Evolutionary conservation across 2,329 filamentous ascomycete genomes (phyloP).

Genomic region (Amylocarpus encephaloides): DNA sequence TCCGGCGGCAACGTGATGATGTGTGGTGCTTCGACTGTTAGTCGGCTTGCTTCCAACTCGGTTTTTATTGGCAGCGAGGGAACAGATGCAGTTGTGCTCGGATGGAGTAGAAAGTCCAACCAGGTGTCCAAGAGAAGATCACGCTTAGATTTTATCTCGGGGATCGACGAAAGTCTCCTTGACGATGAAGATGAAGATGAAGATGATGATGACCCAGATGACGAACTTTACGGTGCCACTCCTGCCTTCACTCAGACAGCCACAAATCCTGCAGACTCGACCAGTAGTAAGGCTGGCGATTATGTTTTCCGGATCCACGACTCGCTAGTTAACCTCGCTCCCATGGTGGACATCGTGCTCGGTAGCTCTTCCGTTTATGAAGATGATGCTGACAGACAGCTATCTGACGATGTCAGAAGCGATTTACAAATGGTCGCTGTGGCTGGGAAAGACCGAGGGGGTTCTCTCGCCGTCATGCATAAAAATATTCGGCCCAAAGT

Average conservation of each 20-base stretch:
- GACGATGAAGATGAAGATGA: slow-evolving; percentile 45
- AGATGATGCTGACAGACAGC: slow-evolving; percentile 40
- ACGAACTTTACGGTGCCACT: slow-evolving; percentile 60
- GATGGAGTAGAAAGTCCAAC: slow-evolving; percentile 65
- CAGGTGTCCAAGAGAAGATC: slow-evolving; percentile 58
- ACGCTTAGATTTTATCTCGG: slow-evolving; percentile 45
- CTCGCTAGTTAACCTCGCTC: slow-evolving; percentile 67
- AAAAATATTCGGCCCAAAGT: slow-evolving; percentile 69
- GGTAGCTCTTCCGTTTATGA: slow-evolving; percentile 47
- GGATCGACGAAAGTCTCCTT: slow-evolving; percentile 49
- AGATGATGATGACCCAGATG: slow-evolving; percentile 40
- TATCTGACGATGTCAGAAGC: slow-evolving; percentile 43
- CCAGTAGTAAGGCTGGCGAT: slow-evolving; percentile 49
- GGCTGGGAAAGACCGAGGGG: slow-evolving; percentile 58
- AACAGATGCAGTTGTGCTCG: slow-evolving; percentile 72
- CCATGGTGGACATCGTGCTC: slow-evolving; percentile 68
- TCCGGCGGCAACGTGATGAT: slow-evolving; percentile 58
- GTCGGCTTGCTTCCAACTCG: slow-evolving; percentile 58
- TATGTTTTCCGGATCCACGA: slow-evolving; percentile 75
- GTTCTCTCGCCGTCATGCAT: slow-evolving; percentile 70
- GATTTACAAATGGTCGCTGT: slow-evolving; percentile 54
- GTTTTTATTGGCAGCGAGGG: slow-evolving; percentile 84
- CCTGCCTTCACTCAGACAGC: slow-evolving; percentile 33
- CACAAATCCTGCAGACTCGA: slow-evolving; percentile 30
- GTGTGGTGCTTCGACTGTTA: slow-evolving; percentile 61